A percentile compares a stretch with the other conserved stretches of the same genome.
These are phyloP conservation scores for Yamadazyma triangularis DNA, from an alignment of 1,139 yeast species.

Conservation along the genomic window DNA sequence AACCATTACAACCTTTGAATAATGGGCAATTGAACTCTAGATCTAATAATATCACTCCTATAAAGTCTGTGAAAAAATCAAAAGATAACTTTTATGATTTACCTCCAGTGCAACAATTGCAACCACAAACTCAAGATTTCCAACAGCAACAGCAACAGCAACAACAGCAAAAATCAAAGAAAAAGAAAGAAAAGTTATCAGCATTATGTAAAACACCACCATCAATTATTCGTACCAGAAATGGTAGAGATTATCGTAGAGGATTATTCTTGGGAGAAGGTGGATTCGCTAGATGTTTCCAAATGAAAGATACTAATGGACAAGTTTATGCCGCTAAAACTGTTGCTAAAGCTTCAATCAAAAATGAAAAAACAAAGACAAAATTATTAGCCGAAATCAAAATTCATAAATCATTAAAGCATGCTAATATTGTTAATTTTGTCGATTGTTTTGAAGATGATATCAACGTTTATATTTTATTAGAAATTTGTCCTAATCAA, in stretches of 20 bases:
- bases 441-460: conserved; percentile 96
- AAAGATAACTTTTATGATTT: conserved; percentile 8
- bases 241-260: conserved; percentile 85
- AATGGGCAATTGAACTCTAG: conserved; percentile 42
- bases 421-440: conserved; percentile 86
- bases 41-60: conserved; percentile 34
- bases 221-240: conserved; percentile 79
- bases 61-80: conserved; percentile 28
- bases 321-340: conserved; percentile 94
- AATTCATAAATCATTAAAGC: conserved; percentile 87
- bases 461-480: conserved; percentile 82
- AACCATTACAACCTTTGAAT: conserved; percentile 47
- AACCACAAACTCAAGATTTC: conserved; percentile 13
- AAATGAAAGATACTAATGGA: conserved; percentile 87
- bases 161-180: conserved; percentile 27
- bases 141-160: conserved; percentile 13
- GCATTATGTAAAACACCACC: conserved; percentile 94
- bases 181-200: conserved; percentile 82
- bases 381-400: conserved; percentile 90
- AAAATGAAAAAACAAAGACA: conserved; percentile 85
- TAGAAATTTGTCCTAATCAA: conserved; percentile 92
- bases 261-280: conserved; percentile 96
- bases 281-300: conserved; percentile 98
- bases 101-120: conserved; percentile 9
- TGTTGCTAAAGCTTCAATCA: conserved; percentile 91